phyloP scores from a whole-genome alignment of 768 basidiomycete species.

The Cyclocybe cylindracea region DNA sequence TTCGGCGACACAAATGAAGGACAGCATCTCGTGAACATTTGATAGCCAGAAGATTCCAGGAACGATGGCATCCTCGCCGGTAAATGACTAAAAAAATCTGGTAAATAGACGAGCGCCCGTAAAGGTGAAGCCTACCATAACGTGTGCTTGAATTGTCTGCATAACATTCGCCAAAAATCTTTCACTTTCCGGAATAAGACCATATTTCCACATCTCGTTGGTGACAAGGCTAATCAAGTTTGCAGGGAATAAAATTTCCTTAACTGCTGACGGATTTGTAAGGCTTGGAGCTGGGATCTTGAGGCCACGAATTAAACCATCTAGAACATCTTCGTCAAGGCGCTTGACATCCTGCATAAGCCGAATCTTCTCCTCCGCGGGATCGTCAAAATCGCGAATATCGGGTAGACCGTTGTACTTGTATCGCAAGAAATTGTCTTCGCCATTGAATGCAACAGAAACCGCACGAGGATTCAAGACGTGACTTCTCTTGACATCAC shows the following conservation, averaged over 20 bases:
- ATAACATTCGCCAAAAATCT: slow-evolving; percentile 98
- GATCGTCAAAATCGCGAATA: slow-evolving; percentile 79
- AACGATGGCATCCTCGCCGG: slow-evolving; percentile 91
- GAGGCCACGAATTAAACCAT: slow-evolving; percentile 86
- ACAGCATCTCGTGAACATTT: slow-evolving; percentile 98
- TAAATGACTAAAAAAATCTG: slow-evolving; percentile 63
- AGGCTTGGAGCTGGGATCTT: slow-evolving; percentile 92
- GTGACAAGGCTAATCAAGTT: slow-evolving; percentile 96
- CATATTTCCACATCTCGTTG: slow-evolving; percentile 99
- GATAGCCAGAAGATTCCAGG: slow-evolving; percentile 99
- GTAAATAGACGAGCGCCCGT: slow-evolving; percentile 3
- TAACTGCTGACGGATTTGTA: slow-evolving; percentile 89
- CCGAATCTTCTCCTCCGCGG: slow-evolving; percentile 93
- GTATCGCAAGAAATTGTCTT: slow-evolving; percentile 70
- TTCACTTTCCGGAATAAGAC: slow-evolving; percentile 95
- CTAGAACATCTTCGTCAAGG: slow-evolving; percentile 91
- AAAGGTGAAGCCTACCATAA: slow-evolving; percentile 75
- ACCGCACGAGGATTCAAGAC: slow-evolving; percentile 79
- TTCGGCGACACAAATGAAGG: slow-evolving; percentile 99
- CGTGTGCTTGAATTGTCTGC: slow-evolving; percentile 96
- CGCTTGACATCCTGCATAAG: slow-evolving; percentile 89
- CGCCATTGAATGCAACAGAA: slow-evolving; percentile 85
- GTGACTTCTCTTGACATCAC: slow-evolving; percentile 70
- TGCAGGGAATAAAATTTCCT: slow-evolving; percentile 98
- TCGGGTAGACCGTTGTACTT: slow-evolving; percentile 68